Conservation (phyloP, 495 filamentous ascomycete species). For the Penicillium pancosmium region DNA sequence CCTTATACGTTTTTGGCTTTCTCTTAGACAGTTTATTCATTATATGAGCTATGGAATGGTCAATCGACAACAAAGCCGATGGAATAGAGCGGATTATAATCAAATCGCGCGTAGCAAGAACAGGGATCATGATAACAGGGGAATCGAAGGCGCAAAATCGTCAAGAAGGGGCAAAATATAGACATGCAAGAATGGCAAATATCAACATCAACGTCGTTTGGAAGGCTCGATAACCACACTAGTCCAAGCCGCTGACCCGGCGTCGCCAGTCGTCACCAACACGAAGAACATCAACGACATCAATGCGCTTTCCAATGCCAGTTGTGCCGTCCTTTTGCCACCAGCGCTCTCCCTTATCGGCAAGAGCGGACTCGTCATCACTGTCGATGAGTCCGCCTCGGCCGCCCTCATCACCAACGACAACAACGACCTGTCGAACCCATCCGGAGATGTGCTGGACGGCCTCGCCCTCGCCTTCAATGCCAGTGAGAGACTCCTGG, state of each 20-base stretch:
- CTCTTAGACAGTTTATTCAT: background rate
- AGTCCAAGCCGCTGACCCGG: conserved; percentile 72
- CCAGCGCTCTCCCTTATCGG: conserved; percentile 66
- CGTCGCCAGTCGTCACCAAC: conserved; percentile 83
- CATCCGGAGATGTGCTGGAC: conserved; percentile 76
- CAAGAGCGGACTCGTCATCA: conserved; percentile 72
- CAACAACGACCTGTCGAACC: conserved; percentile 81
- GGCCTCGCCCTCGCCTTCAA: conserved; percentile 70
- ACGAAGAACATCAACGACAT: conserved; percentile 77
- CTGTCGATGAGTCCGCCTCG: conserved; percentile 87
- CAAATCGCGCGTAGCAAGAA: conserved; percentile 12
- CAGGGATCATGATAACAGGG: conserved; percentile 27
- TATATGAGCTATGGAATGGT: conserved; percentile 1
- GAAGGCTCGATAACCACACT: conserved; percentile 22
- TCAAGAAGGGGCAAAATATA: conserved; percentile 33
- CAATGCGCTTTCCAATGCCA: conserved; percentile 81
- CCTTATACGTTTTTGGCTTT: background rate
- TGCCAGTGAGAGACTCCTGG: conserved; percentile 74
- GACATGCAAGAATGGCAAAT: conserved; percentile 32
- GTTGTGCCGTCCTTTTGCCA: conserved; percentile 82
- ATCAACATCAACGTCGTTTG: conserved; percentile 33
- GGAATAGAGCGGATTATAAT: conserved; percentile 8
- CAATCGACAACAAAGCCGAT: background rate
- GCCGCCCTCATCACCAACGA: conserved; percentile 82
- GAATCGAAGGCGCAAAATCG: conserved; percentile 37